Base-by-base conservation (phyloP, 2,329 filamentous ascomycete species). In the Fusarium piperis region DNA sequence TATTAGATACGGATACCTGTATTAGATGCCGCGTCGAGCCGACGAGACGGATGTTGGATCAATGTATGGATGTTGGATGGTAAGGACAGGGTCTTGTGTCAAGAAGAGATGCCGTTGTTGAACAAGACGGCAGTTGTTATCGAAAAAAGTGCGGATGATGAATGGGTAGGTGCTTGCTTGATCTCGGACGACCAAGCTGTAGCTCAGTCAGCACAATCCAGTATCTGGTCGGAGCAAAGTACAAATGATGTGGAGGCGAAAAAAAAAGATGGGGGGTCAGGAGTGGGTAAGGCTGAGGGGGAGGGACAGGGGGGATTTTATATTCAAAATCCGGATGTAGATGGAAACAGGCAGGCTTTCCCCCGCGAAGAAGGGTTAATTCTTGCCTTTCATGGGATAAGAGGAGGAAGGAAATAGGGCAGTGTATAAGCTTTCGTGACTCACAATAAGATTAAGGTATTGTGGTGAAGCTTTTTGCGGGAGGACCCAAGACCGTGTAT, bases 231-330 rank as follows among this genome's bases (percentile, higher is more conserved):
- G 61, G 35, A 64, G 63, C 55, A 57, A 44, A 57, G n/a, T 38
- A 52, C 23, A 28, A 41, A 26, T 52, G 30, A 32, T 71, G 70
- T 58, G 70, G 70, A 72, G 71, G 62, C 38, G 63, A 59, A 56
- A 59, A 63, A 59, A 63, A 62, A 69, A 70, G 65, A 59, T 63
- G 59, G 70, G 70, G 64, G 39, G 20, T 56, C 44, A 59, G 55
- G 58, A 20, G 60, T 65, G 62, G 68, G 66, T 72, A 71, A 73
- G 71, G 71, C 68, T 71, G 69, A 41, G 62, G 59, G 51, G n/a
- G 62, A 26, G 28, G 13, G n/a, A 26, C 28, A 20, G 51, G 36
- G 41, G 35, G 18, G 11, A 16, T 20, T 39, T 52, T 58, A 39
- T 63, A 52, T 11, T 48, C 23, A 48, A 48, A n/a, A 48, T 26